Base-by-base conservation (phyloP, 192 early-diverging fungal genomes). In the Coemansia sp. region DNA sequence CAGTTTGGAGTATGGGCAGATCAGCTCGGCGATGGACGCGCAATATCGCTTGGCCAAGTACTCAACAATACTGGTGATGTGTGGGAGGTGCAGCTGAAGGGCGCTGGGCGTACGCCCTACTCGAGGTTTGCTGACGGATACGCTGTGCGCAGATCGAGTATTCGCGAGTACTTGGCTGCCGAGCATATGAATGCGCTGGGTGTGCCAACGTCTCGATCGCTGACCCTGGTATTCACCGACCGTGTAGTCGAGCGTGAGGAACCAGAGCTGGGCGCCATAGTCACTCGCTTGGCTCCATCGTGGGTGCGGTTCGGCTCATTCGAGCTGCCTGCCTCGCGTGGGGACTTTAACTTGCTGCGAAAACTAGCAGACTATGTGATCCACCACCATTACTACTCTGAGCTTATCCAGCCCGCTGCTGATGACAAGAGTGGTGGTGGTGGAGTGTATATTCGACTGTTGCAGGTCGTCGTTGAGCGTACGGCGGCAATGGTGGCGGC, bases 231-330 rank as follows among this genome's bases (percentile, higher is more conserved):
- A 0, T 88, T 84, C 3, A 91, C 91, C 0, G 78, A 82, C 10
- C 86, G 87, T 3, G 63, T 71, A 22, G 93, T 95, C 0, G 70
- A 85, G 59, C 87, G 93, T 42, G 89, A 93, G 33, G 90, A 92
- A 51, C 70, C 74, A 6, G 94, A 97, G 73, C 78, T 78, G 1
- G 93, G 94, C 18, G 94, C 94, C 3, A 79, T 96, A 10, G 91
- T 95, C 2, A 84, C 86, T 3, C 88, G 96, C 18, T 73, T 93
- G 22, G 89, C 93, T 0, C 89, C 89, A 2, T 89, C 89, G 40
- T 97, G 93, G 93, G 80, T 97, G 33, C 88, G 96, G 12, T 93
- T 97, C 73, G 96, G 96, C 20, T 91, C 85, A 24, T 96, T 97
- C 71, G 96, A 97, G 70, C 82, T 95, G 51, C 92, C 91, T 59